A percentile compares a stretch with the other conserved stretches of the same genome.
Conservation (phyloP, 2,329 filamentous ascomycete species). For the Furcasterigmium furcatum region DNA sequence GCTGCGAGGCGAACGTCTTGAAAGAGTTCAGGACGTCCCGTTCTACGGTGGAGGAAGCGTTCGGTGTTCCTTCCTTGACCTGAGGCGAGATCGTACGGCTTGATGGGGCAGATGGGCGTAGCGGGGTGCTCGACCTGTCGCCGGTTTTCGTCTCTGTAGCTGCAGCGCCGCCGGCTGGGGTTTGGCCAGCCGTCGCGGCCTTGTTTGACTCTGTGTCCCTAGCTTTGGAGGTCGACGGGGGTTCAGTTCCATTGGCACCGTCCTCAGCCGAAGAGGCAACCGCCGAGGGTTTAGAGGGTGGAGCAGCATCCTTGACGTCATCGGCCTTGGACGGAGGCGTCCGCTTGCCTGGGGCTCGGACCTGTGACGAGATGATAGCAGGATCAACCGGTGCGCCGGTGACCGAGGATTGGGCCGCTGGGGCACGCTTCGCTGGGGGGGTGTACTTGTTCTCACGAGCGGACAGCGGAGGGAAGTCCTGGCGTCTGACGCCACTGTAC, state of each 20-base stretch:
- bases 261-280: not conserved
- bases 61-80: conserved; percentile 39
- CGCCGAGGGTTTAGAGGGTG: not conserved
- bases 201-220: conserved; percentile 3
- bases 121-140: conserved; percentile 17
- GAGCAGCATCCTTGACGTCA: conserved; percentile 7
- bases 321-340: conserved; percentile 31
- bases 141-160: conserved; percentile 2
- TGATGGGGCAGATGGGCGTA: conserved; percentile 30
- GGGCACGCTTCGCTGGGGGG: conserved; percentile 82
- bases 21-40: conserved; percentile 60
- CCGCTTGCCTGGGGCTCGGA: conserved; percentile 49
- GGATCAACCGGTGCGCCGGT: conserved; percentile 78
- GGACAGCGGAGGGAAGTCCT: conserved; percentile 66
- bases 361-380: conserved; percentile 85
- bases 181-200: conserved; percentile 6
- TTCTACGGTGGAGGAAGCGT: conserved; percentile 59
- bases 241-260: conserved; percentile 4
- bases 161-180: not conserved
- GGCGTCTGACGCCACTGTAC: conserved; percentile 87
- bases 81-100: conserved; percentile 38
- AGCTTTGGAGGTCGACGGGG: conserved; percentile 7
- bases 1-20: conserved; percentile 58
- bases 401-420: conserved; percentile 69
- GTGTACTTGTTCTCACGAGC: conserved; percentile 72